phyloP scores from a whole-genome alignment of 306 rosid species.

The Bauhinia variegata region DNA sequence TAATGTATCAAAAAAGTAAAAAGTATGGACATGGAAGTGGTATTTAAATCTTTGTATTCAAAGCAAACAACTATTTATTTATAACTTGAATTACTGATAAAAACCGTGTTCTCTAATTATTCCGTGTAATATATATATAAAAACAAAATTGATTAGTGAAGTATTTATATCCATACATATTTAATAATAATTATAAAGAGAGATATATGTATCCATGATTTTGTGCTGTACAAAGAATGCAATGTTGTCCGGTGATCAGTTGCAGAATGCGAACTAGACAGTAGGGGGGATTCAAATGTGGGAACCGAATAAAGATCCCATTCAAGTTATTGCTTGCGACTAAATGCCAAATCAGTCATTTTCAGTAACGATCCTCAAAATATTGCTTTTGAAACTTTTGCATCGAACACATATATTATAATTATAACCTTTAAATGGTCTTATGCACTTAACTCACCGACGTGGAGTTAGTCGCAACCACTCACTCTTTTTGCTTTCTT shows the following conservation, averaged over 20 bases:
- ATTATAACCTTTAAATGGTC: neutral
- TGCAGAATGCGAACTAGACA: neutral
- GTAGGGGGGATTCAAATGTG: neutral
- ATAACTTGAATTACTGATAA: no score
- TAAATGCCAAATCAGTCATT: slow-evolving; percentile 52
- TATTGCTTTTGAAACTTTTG: slow-evolving; percentile 54
- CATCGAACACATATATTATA: slow-evolving; percentile 25
- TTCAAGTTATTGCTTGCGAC: slow-evolving; percentile 8
- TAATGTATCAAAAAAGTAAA: no score
- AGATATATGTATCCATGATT: no score
- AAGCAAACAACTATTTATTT: no score
- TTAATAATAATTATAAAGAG: no score
- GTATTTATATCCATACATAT: no score
- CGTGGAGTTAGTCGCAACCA: slow-evolving; percentile 51
- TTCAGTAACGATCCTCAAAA: slow-evolving; percentile 41
- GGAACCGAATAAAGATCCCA: slow-evolving; percentile 22
- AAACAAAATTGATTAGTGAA: no score
- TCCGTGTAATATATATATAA: no score
- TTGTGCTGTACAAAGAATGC: neutral
- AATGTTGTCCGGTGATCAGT: no score
- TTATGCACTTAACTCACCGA: slow-evolving; percentile 8
- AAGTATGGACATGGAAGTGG: no score
- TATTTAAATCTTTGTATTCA: no score
- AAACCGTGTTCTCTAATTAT: no score
- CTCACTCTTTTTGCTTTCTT: slow-evolving; percentile 1